A percentile compares a stretch with the other conserved stretches of the same genome.
Conservation (phyloP, 805 yeast genomes). For the Cyberlindnera xylosilytica region DNA sequence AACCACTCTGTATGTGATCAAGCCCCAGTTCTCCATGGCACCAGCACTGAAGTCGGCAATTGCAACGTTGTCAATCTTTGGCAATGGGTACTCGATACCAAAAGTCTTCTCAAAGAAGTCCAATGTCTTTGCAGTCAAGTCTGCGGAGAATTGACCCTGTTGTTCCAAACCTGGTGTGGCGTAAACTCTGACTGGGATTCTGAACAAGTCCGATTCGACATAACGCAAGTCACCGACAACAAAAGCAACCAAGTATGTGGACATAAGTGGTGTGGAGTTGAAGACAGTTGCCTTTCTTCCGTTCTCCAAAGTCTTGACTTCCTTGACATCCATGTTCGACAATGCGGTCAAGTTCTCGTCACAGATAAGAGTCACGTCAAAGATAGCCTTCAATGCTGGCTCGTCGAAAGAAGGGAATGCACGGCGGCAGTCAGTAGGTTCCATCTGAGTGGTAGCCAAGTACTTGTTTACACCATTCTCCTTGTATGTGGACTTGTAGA, state of each 20-base stretch:
- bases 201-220: slow-evolving; percentile 62
- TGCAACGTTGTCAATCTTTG: slow-evolving; percentile 79
- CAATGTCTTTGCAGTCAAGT: slow-evolving; percentile 71
- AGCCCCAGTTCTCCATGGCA: slow-evolving; percentile 88
- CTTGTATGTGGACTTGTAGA: slow-evolving; percentile 67
- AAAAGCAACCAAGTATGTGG: slow-evolving; percentile 83
- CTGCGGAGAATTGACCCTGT: slow-evolving; percentile 70
- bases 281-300: slow-evolving; percentile 54
- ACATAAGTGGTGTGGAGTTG: slow-evolving; percentile 78
- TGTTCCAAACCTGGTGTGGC: slow-evolving; percentile 75
- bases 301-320: slow-evolving; percentile 40
- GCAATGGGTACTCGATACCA: slow-evolving; percentile 74
- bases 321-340: slow-evolving; percentile 66
- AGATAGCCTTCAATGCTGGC: slow-evolving; percentile 75
- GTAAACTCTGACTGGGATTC: slow-evolving; percentile 76
- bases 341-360: slow-evolving; percentile 53
- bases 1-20: slow-evolving; percentile 75
- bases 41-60: slow-evolving; percentile 83
- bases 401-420: slow-evolving; percentile 88
- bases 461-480: slow-evolving; percentile 59
- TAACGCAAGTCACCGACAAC: slow-evolving; percentile 77
- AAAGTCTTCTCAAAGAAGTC: slow-evolving; percentile 70
- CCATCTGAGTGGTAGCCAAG: slow-evolving; percentile 83
- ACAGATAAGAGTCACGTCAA: slow-evolving; percentile 60
- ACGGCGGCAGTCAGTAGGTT: slow-evolving; percentile 81